Evolutionary conservation across 2,329 filamentous ascomycete genomes (phyloP).

Genomic region (Cryphonectria radicalis): DNA sequence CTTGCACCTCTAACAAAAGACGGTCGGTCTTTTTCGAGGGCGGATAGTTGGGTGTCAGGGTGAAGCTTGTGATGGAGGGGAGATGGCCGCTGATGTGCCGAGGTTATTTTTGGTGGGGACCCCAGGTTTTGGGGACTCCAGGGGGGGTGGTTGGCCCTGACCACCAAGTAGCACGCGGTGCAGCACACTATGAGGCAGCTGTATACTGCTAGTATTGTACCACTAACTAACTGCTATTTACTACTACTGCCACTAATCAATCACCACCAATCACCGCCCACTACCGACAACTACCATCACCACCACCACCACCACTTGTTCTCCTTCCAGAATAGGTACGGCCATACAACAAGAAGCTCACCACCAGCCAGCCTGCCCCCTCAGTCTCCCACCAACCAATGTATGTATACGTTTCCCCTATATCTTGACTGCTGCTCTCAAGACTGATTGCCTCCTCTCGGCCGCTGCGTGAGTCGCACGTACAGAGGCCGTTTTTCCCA

Average conservation of each 20-base stretch:
- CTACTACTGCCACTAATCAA: neutral
- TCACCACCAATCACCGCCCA: neutral
- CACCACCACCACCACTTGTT: neutral
- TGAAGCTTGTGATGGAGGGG: neutral
- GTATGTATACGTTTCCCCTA: neutral
- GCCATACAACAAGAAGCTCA: neutral
- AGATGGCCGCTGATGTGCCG: neutral
- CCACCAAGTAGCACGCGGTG: neutral
- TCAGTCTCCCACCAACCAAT: too few species aligned
- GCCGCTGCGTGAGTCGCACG: constrained; percentile 26
- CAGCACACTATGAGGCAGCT: neutral
- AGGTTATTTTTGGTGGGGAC: neutral
- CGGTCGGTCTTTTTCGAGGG: neutral
- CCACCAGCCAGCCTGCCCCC: neutral
- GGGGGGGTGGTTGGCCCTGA: neutral
- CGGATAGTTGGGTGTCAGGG: neutral
- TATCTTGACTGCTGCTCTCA: neutral
- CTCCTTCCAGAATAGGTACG: neutral
- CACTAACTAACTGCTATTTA: neutral
- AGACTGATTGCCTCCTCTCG: neutral
- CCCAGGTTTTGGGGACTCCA: neutral
- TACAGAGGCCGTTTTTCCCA: constrained; percentile 32
- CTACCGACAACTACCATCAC: too few species aligned
- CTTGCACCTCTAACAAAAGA: neutral
- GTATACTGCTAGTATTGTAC: too few species aligned